Conservation (phyloP, 2,329 filamentous ascomycete species). For the Aureobasidium lini region DNA sequence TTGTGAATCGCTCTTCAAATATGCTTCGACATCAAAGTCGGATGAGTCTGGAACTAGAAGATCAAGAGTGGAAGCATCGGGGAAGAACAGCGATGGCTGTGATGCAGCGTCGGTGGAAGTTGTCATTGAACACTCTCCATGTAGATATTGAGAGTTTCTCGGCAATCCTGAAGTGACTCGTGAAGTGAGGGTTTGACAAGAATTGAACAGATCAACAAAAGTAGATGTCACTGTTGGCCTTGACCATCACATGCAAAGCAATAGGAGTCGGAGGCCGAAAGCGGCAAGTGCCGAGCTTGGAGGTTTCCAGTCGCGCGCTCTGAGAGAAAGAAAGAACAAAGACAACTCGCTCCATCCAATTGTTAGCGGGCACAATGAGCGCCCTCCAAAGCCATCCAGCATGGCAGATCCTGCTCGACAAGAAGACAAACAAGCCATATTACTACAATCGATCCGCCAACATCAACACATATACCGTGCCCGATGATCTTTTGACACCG, state of each 20-base stretch:
- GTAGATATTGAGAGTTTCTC: background rate
- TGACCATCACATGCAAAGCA: constrained; percentile 2
- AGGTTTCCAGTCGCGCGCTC: background rate
- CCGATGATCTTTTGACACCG: constrained; percentile 75
- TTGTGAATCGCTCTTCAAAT: constrained; percentile 38
- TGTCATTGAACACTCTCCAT: background rate
- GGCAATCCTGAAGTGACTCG: background rate
- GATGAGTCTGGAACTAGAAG: constrained; percentile 28
- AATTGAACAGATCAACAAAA: background rate
- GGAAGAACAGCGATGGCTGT: constrained; percentile 23
- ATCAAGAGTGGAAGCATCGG: constrained; percentile 17
- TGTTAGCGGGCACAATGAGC: background rate
- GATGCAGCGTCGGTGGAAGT: constrained; percentile 23
- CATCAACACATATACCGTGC: constrained; percentile 89
- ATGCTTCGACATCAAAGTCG: constrained; percentile 29
- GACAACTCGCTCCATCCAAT: background rate
- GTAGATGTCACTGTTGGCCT: background rate
- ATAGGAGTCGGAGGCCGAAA: background rate
- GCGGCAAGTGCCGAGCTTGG: background rate
- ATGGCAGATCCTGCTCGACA: constrained; percentile 76
- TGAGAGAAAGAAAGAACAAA: constrained; percentile 4
- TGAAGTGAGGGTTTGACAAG: background rate
- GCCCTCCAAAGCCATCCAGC: constrained; percentile 28
- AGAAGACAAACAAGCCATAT: constrained; percentile 71
- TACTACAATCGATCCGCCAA: constrained; percentile 87